Evolutionary conservation across 768 basidiomycete species (phyloP).

Genomic region (Mycena capillaripes): DNA sequence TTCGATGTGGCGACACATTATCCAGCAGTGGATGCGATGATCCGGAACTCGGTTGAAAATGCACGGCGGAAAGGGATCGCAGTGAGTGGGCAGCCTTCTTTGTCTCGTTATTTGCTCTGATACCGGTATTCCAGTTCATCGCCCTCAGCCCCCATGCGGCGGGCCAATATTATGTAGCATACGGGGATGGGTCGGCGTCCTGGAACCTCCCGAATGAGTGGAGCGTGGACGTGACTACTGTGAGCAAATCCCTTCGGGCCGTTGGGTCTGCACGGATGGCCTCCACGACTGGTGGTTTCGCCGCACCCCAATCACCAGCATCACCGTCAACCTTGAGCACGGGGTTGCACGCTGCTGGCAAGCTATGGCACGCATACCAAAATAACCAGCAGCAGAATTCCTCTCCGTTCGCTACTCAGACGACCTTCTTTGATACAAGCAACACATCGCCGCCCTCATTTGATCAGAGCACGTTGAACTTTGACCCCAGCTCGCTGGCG

Average conservation of each 20-base stretch:
- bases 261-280: background rate
- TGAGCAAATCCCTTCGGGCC: slow-evolving; percentile 28
- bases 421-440: slow-evolving; percentile 22
- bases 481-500: slow-evolving; percentile 25
- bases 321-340: slow-evolving; percentile 5
- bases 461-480: slow-evolving; percentile 20
- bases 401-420: slow-evolving; percentile 20
- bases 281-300: background rate
- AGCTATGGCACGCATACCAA: slow-evolving; percentile 32
- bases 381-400: slow-evolving; percentile 7
- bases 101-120: background rate
- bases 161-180: slow-evolving; percentile 32
- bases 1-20: slow-evolving; percentile 33
- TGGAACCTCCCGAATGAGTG: slow-evolving; percentile 36
- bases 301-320: background rate
- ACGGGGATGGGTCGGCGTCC: slow-evolving; percentile 29
- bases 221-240: slow-evolving; percentile 29
- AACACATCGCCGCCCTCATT: background rate
- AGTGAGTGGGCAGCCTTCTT: slow-evolving; percentile 15
- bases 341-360: slow-evolving; percentile 27
- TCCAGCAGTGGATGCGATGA: slow-evolving; percentile 31
- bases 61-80: slow-evolving; percentile 33
- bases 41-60: slow-evolving; percentile 28
- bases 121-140: slow-evolving; percentile 19
- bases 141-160: slow-evolving; percentile 33